These are phyloP conservation scores for Nosema muscidifuracis DNA, from an alignment of 371 early-diverging fungal species.

Conservation along the genomic window DNA sequence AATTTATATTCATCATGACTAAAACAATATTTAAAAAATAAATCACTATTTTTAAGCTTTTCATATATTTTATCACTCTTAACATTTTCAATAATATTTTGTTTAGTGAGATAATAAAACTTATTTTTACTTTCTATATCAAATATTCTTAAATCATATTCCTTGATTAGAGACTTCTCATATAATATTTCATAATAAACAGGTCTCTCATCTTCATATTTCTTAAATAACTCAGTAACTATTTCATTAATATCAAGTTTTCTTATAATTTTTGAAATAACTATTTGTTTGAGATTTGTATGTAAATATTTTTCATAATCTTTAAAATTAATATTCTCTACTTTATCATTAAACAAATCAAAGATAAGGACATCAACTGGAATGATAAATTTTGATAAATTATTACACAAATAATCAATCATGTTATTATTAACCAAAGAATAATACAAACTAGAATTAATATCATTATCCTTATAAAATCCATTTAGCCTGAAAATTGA, in stretches of 20 bases:
- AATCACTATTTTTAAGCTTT: neutral
- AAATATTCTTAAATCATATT: constrained; percentile 24
- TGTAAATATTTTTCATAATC: neutral
- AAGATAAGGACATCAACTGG: neutral
- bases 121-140: constrained; percentile 3
- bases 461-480: neutral
- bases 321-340: no score
- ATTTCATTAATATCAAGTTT: no score
- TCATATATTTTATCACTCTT: constrained; percentile 3
- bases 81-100: constrained; percentile 3
- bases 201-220: constrained; percentile 9
- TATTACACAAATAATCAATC: neutral
- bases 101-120: neutral
- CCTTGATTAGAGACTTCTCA: neutral
- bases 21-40: constrained; percentile 26
- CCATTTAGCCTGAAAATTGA: neutral
- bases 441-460: no score
- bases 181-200: neutral
- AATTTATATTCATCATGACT: constrained; percentile 1
- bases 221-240: neutral
- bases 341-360: no score
- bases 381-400: neutral
- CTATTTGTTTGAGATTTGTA: neutral
- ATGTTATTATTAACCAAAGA: neutral
- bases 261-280: neutral